phyloP scores from a whole-genome alignment of 2,329 filamentous ascomycete genomes.

The Capronia epimyces region DNA sequence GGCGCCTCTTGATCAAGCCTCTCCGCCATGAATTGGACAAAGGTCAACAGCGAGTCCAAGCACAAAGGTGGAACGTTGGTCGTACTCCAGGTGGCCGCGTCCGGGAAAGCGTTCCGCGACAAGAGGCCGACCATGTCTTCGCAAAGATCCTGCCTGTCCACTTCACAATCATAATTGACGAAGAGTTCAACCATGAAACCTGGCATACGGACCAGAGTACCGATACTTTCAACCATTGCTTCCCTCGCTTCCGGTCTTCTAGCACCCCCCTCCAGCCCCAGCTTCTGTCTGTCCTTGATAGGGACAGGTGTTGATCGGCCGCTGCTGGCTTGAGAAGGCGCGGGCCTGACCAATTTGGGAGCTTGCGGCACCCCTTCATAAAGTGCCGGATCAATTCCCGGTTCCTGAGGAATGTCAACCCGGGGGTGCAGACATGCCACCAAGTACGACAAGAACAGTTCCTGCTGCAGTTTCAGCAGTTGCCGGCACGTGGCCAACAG shows the following conservation, averaged over 20 bases:
- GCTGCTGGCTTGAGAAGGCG: constrained; percentile 67
- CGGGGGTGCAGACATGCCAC: constrained; percentile 88
- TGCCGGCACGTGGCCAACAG: constrained; percentile 82
- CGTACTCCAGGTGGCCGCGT: constrained; percentile 97
- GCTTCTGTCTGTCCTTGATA: constrained; percentile 83
- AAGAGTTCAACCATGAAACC: constrained; percentile 94
- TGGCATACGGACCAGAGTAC: constrained; percentile 84
- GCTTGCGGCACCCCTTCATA: constrained; percentile 91
- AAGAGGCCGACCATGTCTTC: constrained; percentile 92
- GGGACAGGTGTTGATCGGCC: constrained; percentile 85
- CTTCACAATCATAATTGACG: constrained; percentile 96
- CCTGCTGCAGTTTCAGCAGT: constrained; percentile 91
- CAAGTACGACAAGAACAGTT: constrained; percentile 89
- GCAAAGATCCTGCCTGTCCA: constrained; percentile 83
- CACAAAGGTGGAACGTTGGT: constrained; percentile 95
- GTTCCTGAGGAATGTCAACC: constrained; percentile 88
- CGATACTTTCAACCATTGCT: constrained; percentile 96
- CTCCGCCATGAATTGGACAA: constrained; percentile 86
- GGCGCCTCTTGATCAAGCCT: constrained; percentile 66
- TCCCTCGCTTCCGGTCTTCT: constrained; percentile 92
- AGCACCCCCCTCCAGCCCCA: constrained; percentile 85
- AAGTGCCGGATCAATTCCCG: constrained; percentile 81
- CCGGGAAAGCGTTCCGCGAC: constrained; percentile 88
- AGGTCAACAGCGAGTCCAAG: constrained; percentile 82
- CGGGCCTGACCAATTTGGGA: constrained; percentile 77